Evolutionary conservation across 169 alveolate genomes (phyloP), one percentile per base, ranked within the genome.

Genomic region (Cryptosporidium viatorum): DNA sequence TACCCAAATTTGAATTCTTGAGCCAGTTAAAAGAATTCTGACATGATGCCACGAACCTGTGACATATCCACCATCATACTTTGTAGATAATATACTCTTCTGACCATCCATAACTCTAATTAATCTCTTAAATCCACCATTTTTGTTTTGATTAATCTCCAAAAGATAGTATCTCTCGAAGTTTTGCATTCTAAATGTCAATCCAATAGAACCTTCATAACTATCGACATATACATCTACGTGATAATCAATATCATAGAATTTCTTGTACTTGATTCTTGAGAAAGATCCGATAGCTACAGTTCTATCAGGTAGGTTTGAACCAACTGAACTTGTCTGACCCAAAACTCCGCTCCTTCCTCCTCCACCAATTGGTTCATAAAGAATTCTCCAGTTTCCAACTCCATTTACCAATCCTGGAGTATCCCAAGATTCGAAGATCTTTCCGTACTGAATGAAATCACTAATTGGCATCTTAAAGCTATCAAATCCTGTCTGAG

Each of bases 121-220:
- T 37, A 96, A 91, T 67, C 98, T 80, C 84, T 96, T 96, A 84
- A 73, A 93, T 41, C 95, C 96, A 48, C 96, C 96, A 45, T 84
- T 68, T 62, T 68, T 68, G 70, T 69, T 91, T 45, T 94, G 94
- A 51, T 69, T 92, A 75, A 94, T 68, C 74, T 94, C 96, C 69
- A 94, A 86, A 80, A 94, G 91, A 74, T 91, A 94, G 87, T 91
- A 92, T 85, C 93, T 94, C 35, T 80, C 92, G 73, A 86, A 89
- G 69, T 94, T 95, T 68, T 86, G 86, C 93, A 93, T 92, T 52
- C 94, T 93, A 85, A 94, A 94, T 9, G 93, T 86, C 18, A 94
- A 55, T 65, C 95, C 96, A 39, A 93, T 93, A 2, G 95, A 92
- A 8, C 96, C 96, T 60, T 92, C 84, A 65, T 62, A 65, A 10